Evolutionary conservation across 2,329 filamentous ascomycete species (phyloP), one percentile per base, ranked within the genome.

Genomic region (Coleophoma eucalyptorum): DNA sequence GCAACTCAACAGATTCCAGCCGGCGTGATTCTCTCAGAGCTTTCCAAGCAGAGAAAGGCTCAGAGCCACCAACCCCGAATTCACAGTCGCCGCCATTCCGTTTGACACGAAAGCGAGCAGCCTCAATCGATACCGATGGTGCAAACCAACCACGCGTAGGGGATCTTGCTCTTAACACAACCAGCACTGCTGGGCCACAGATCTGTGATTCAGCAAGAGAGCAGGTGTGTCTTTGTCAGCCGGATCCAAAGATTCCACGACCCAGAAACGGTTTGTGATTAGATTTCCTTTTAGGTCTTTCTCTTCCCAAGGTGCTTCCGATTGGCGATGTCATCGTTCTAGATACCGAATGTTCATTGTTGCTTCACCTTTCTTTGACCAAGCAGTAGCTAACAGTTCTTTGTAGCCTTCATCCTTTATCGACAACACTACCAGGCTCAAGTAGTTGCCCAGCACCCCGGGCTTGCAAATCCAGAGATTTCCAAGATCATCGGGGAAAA

Each of bases 401-500:
- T 66, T 67, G 56, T 68, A 99, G 94, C 93, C 46, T 99, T 99
- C 73, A 99, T 99, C 59, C 78, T 99, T 61, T 99, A 96, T 74
- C 90, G 94, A 37, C 92, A 97, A 67, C 88, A 95, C 68, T 87
- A 94, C 63, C 93, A 97, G 69, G 84, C 88, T 16, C 77, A 83
- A 45, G 90, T 97, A 46, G 87, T 92, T 35, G 78, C 84, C 49
- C 80, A 89, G 60, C 82, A 97, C 63, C 93, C 92, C n/a, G 89
- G 90, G 42, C 81, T 97, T 57, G 86, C 92, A 43, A 97, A 97
- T 69, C 93, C 93, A 3, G 90, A 97, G 48, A 96, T 97, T 61
- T 97, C 93, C 58, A 97, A 97, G 71, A 95, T 97, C 61, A 96
- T 97, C 60, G 93, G 93, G 48, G 64, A 65, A 67, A 87, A 92